Evolutionary conservation across 1,284 basidiomycete genomes (phyloP), one percentile per base, ranked within the genome.

Genomic region (Malassezia cuniculi): DNA sequence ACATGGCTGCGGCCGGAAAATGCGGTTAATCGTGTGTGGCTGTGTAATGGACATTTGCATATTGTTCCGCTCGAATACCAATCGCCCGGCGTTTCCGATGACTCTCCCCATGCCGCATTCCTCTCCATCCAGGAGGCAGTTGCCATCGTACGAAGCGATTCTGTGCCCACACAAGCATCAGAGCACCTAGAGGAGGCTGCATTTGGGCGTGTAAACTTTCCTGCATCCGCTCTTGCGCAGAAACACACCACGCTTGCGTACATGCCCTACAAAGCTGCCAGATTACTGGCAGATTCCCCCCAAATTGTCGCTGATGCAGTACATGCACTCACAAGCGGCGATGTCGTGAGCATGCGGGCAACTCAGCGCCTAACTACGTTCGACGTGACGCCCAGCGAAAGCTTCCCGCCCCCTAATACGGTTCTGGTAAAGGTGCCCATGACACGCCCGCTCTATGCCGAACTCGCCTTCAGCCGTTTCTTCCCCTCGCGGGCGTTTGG

Each of bases 21-120:
- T 64, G 80, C 85, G 28, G 77, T 80, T 62, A 90, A 94, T 69
- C 79, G 93, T 72, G 80, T 94, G 58, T 95, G 89, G 90, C 80
- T 95, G 52, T 74, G 80, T 69, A 72, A 72, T 54, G 82, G 78
- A 19, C 78, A 77, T 54, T 72, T 95, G 9, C 86, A 94, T 67
- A 75, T 97, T 47, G 73, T 95, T 21, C 82, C 85, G 14, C 75
- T 86, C 56, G 73, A 75, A 61, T 74, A 84, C 55, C 64, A 39
- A 6, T 40, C 52, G 0, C 48, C 47, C 18, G 52, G 63, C 16
- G 59, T 65, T 15, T 64, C 66, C 8, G 61, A 69, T 3, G 69
- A 71, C 10, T 75, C 75, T 27, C 72, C 74, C 12, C 71, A 76
- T 3, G 73, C 74, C 1, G 74, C 72, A 14, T 20, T 30, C n/a